Evolutionary conservation across 2,329 filamentous ascomycete genomes (phyloP), one percentile per base, ranked within the genome.

Genomic region (Colletotrichum orbiculare): DNA sequence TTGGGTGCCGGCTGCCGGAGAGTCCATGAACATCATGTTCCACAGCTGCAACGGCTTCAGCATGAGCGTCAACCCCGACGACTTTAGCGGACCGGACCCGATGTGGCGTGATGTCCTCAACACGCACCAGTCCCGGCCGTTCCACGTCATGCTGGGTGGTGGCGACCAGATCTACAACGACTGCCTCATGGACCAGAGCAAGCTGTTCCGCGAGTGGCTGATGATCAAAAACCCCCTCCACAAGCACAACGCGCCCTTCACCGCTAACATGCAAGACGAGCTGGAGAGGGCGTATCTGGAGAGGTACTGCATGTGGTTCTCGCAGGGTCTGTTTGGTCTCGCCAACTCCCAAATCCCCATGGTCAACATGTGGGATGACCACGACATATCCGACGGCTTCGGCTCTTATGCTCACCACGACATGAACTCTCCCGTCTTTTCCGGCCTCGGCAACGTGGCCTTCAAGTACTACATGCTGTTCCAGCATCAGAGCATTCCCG

Each of bases 381-480:
- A 98, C 74, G 92, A 96, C 70, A 91, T 94, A 70, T 94, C 94
- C 68, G 91, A 94, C 77, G 96, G 96, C 1, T 99, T 91, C 74
- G 96, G 96, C 7, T 97, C 94, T 0, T 99, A 98, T 75, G 90
- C 94, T 4, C 87, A 97, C 70, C 88, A 92, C 69, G 96, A 97
- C 73, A 98, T 97, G 93, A 88, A 87, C 69, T 93, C 92, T 3
- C 91, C 93, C 1, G 92, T 98, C 0, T 97, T 99, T 75, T 91
- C 90, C 2, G 96, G 96, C 0, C 78, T 99, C 8, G 96, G 96
- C 2, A 91, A 91, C 42, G 89, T 98, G 54, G 95, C 95, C 0
- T 98, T 96, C 86, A 99, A 99, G 76, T 99, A 98, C 78, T 99
- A 99, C 73, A 91, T 99, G 89, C 85, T 99, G 8, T 99, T 99